Evolutionary conservation across 768 basidiomycete genomes (phyloP).

Genomic region (Asterophora lycoperdoides): DNA sequence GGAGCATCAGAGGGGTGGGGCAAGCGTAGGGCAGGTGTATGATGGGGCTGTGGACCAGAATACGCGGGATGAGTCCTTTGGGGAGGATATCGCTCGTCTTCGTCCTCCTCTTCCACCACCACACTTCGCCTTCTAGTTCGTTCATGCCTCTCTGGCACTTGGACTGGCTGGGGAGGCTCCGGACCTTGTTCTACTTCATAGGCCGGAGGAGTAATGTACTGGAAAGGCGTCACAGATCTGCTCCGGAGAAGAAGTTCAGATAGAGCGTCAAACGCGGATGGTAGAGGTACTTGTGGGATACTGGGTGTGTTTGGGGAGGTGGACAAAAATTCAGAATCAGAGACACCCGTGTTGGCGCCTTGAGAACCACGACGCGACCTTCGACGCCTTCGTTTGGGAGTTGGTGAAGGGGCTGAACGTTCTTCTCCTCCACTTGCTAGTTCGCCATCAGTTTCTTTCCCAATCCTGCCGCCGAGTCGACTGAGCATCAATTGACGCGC

Average conservation of each 20-base stretch:
- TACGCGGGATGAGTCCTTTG: conserved; percentile 38
- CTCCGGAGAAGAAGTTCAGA: conserved; percentile 33
- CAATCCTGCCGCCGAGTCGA: conserved; percentile 53
- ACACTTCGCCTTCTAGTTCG: conserved; percentile 53
- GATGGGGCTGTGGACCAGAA: conserved; percentile 41
- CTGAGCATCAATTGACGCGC: conserved; percentile 67
- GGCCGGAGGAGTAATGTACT: conserved; percentile 29
- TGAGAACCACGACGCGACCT: conserved; percentile 48
- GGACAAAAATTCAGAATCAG: conserved; percentile 46
- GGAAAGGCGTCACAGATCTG: conserved; percentile 41
- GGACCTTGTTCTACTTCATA: conserved; percentile 27
- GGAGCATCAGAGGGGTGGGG: conserved; percentile 53
- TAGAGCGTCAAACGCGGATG: conserved; percentile 34
- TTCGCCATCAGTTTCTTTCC: conserved; percentile 60
- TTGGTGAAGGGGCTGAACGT: conserved; percentile 37
- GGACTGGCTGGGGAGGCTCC: conserved; percentile 18
- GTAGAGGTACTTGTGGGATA: conserved; percentile 49
- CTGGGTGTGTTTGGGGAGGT: conserved; percentile 60
- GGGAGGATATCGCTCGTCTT: conserved; percentile 48
- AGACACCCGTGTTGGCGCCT: conserved; percentile 44
- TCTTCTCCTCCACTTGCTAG: conserved; percentile 63
- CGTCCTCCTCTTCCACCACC: conserved; percentile 68
- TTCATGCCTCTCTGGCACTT: conserved; percentile 36
- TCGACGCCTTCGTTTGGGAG: conserved; percentile 53
- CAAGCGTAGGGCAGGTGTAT: conserved; percentile 32